Evolutionary conservation across 768 basidiomycete species (phyloP).

Genomic region (Daedaleopsis sinensis): DNA sequence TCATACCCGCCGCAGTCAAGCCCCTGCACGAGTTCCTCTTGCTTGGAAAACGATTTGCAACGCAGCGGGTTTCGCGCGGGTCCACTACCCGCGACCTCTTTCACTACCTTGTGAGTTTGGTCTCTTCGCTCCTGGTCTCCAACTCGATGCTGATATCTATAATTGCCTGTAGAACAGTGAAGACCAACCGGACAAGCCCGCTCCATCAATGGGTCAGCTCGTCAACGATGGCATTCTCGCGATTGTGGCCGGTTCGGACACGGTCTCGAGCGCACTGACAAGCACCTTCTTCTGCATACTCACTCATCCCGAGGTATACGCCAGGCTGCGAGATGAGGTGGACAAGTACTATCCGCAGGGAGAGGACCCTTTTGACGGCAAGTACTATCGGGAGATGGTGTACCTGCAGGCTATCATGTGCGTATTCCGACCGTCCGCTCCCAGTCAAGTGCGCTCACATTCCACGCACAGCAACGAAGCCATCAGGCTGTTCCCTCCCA

Average conservation of each 20-base stretch:
- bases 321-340: conserved; percentile 28
- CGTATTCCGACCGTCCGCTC: background rate
- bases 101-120: conserved; percentile 46
- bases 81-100: conserved; percentile 36
- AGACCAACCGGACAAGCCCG: conserved; percentile 6
- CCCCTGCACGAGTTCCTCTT: too few relatives aligned
- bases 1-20: too few relatives aligned
- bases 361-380: conserved; percentile 22
- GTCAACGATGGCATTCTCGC: conserved; percentile 24
- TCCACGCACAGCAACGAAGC: background rate
- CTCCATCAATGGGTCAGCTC: conserved; percentile 5
- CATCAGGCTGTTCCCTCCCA: background rate
- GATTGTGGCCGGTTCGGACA: conserved; percentile 35
- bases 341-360: conserved; percentile 25
- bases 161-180: conserved; percentile 35
- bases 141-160: too few relatives aligned
- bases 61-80: too few relatives aligned
- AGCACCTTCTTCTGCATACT: conserved; percentile 29
- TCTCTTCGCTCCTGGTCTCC: background rate
- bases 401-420: conserved; percentile 40
- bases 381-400: conserved; percentile 27
- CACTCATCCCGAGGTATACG: too few relatives aligned
- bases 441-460: background rate
- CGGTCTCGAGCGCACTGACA: conserved; percentile 27
- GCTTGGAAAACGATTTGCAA: too few relatives aligned